Base-by-base conservation (phyloP, 805 yeast genomes). In the Candida coquimbonensis region DNA sequence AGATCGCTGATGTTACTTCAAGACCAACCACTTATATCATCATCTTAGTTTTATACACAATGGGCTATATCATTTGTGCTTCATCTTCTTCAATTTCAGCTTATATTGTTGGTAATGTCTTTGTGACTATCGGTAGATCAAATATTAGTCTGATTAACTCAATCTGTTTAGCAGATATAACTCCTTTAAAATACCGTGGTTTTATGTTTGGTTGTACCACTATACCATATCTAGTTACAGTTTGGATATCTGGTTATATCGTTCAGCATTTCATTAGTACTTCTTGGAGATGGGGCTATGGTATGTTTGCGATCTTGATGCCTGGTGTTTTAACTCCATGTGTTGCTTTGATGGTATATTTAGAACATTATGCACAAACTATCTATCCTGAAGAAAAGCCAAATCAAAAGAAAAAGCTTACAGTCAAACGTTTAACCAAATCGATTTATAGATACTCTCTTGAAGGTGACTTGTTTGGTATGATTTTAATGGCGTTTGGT, bases 241-340 rank as follows among this genome's bases (percentile, higher is more conserved):
- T 68, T 24, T 72, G 74, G 73, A 56, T 68, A 47, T 54, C 72
- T n/a, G 76, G 75, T 43, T 60, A 57, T 6, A 67, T 69, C 47
- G 69, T 58, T 9, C 50, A 54, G 4, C 42, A 38, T n/a, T 36
- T 45, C 16, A 26, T 40, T 9, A 27, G 25, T 27, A 27, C 35
- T 12, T 65, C 68, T 38, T 77, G 81, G 81, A 66, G 78, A 58
- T 70, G 29, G 76, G 74, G 78, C 25, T 73, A 68, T 53, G 77
- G 77, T 43, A 65, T 73, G 60, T 75, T 75, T 62, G 67, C 73
- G 19, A 65, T 74, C 36, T 65, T 75, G 25, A 61, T 67, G 49
- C 78, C 78, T 5, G 65, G 65, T 26, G 68, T 65, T 17, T 43
- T 63, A n/a, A 37, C 52, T 16, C 73, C 73, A 27, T 64, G 65